Base-by-base conservation (phyloP, 2,329 filamentous ascomycete genomes). In the Aspergillus flavus region DNA sequence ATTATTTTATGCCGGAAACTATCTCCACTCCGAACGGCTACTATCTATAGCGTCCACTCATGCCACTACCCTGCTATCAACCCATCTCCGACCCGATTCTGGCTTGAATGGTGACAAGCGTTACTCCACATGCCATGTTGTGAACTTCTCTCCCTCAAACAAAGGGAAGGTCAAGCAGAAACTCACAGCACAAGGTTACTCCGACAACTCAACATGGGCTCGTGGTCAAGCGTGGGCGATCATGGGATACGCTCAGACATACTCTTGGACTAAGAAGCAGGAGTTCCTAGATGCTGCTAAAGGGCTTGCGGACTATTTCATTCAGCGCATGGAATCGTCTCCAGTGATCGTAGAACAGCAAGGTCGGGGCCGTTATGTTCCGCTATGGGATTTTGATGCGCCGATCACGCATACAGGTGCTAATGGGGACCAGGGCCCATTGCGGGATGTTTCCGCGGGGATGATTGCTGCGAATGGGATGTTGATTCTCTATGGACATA, bases 401-500 rank as follows among this genome's bases (percentile, higher is more conserved):
- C 76, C 76, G 0, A 50, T 69, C 10, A 59, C 62, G n/a, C 21
- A 61, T 19, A 41, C 9, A 19, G 46, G 73, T 4, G 30, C 23
- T 2, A 19, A 28, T 14, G 46, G 26, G 10, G 46, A 50, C 9
- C 14, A 28, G 4, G 26, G 23, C 23, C 63, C 65, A 63, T 26
- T 80, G 68, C 66, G 79, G 30, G 80, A 82, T 59, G 75, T 76
- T 0, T 79, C 76, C 0, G 80, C 79, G 0, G 80, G 75, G 0
- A 72, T 79, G 5, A 77, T 81, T 32, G 76, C 79, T 1, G 79
- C 78, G 0, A 81, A 82, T 56, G 80, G 79, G 0, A 58, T 82
- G 4, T 57, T 82, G 6, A 66, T 80, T 10, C 74, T 81, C 7
- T 73, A 77, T 21, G 77, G 80, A 61, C 45, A 43, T 6, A 55